Percentiles rank a stretch among this genome's conserved stretches.
Evolutionary conservation across 805 yeast species (phyloP).

Genomic region (Vanderwaltozyma polyspora): DNA sequence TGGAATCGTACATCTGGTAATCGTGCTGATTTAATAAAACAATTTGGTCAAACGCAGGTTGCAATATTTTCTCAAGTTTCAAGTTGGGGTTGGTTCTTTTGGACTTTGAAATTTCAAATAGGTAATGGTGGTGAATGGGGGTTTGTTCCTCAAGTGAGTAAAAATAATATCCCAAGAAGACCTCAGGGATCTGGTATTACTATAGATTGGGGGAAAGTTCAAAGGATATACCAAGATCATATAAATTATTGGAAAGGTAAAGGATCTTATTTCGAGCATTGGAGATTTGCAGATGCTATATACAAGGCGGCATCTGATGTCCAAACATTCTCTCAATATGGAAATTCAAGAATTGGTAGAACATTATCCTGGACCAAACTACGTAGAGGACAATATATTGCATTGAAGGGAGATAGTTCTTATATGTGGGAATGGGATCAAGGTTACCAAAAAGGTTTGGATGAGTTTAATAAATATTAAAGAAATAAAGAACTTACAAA

Average conservation of each 20-base stretch:
- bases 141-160: conserved; percentile 60
- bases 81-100: conserved; percentile 66
- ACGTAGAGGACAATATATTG: conserved; percentile 51
- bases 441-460: conserved; percentile 60
- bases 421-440: conserved; percentile 84
- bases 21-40: conserved; percentile 44
- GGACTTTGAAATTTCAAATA: conserved; percentile 79
- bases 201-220: conserved; percentile 28
- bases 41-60: conserved; percentile 51
- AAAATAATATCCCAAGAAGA: conserved; percentile 41
- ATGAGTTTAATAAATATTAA: conserved; percentile 2
- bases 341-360: conserved; percentile 68
- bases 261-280: conserved; percentile 58
- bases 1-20: conserved; percentile 46
- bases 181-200: conserved; percentile 4
- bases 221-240: conserved; percentile 33
- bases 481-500: too few species aligned
- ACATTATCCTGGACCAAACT: conserved; percentile 51
- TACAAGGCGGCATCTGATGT: conserved; percentile 66
- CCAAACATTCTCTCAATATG: conserved; percentile 51
- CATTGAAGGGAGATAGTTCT: conserved; percentile 41
- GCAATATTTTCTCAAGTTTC: conserved; percentile 42
- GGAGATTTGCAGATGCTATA: conserved; percentile 74
- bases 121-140: conserved; percentile 99
- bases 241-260: conserved; percentile 58